Conservation (phyloP, 768 basidiomycete genomes). For the Termitomyces sp. region DNA sequence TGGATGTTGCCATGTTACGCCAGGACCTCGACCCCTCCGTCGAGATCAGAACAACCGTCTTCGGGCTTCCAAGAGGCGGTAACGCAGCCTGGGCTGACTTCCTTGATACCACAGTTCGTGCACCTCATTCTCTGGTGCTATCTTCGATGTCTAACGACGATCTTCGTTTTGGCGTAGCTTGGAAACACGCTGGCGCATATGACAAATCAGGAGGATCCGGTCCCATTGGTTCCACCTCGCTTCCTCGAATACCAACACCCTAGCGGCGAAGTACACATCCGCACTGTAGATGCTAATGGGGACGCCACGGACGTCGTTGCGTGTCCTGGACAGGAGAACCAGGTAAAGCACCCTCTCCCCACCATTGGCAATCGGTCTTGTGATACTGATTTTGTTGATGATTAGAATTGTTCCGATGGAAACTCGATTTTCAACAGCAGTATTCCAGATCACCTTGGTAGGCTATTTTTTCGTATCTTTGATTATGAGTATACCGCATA, state of each 20-base stretch:
- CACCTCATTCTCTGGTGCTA: background rate
- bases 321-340: constrained; percentile 36
- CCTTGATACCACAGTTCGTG: constrained; percentile 28
- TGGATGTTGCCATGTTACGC: constrained; percentile 37
- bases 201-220: constrained; percentile 37
- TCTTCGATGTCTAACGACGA: background rate
- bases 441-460: constrained; percentile 16
- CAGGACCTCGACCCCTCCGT: constrained; percentile 28
- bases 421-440: constrained; percentile 15
- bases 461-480: background rate
- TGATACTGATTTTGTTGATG: background rate
- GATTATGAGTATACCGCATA: background rate
- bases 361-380: background rate
- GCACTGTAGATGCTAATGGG: constrained; percentile 22
- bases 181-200: constrained; percentile 24
- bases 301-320: constrained; percentile 21
- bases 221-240: constrained; percentile 32
- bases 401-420: constrained; percentile 20
- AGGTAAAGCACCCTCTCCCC: background rate
- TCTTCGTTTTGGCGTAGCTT: constrained; percentile 11
- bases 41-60: constrained; percentile 27
- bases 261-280: constrained; percentile 36
- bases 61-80: constrained; percentile 40
- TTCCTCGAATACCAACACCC: constrained; percentile 32
- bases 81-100: constrained; percentile 39